Evolutionary conservation across 2,329 filamentous ascomycete genomes (phyloP).

Genomic region (Beauveria brongniartii): DNA sequence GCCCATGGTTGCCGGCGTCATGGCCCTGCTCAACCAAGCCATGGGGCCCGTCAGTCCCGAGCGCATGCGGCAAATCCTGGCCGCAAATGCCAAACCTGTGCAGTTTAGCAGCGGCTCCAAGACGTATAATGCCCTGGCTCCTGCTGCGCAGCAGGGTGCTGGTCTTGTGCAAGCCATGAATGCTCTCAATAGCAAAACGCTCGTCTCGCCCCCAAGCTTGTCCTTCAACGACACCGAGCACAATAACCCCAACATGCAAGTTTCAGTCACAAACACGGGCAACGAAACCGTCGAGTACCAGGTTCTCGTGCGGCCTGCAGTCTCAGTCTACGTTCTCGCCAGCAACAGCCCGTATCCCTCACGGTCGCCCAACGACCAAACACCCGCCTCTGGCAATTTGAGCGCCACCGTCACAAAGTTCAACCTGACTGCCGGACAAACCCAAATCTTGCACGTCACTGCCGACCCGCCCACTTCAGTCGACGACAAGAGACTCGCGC

Average conservation of each 20-base stretch:
- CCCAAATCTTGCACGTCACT: conserved; percentile 38
- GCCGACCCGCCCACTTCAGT: conserved; percentile 35
- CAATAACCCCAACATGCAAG: conserved; percentile 39
- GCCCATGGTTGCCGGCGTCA: conserved; percentile 47
- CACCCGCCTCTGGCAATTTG: conserved; percentile 32
- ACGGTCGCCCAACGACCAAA: conserved; percentile 37
- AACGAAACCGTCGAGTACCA: conserved; percentile 40
- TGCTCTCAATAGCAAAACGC: conserved; percentile 38
- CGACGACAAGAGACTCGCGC: conserved; percentile 25
- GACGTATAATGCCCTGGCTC: conserved; percentile 35
- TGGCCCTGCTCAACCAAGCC: conserved; percentile 44
- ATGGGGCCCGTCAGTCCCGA: conserved; percentile 43
- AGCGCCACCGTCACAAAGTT: conserved; percentile 34
- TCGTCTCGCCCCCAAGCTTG: conserved; percentile 41
- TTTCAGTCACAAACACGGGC: conserved; percentile 48
- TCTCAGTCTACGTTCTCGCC: conserved; percentile 43
- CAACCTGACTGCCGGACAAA: conserved; percentile 32
- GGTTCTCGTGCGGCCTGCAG: conserved; percentile 40
- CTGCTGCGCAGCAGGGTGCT: conserved; percentile 48
- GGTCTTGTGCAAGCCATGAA: conserved; percentile 48
- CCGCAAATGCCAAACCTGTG: conserved; percentile 40
- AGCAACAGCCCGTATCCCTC: conserved; percentile 27
- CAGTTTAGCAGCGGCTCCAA: conserved; percentile 36
- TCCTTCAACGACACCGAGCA: conserved; percentile 52
- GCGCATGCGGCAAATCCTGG: conserved; percentile 41